Percentiles rank a stretch among this genome's conserved stretches.
phyloP scores from a whole-genome alignment of 2,329 filamentous ascomycete species.

The Colletotrichum sp. region DNA sequence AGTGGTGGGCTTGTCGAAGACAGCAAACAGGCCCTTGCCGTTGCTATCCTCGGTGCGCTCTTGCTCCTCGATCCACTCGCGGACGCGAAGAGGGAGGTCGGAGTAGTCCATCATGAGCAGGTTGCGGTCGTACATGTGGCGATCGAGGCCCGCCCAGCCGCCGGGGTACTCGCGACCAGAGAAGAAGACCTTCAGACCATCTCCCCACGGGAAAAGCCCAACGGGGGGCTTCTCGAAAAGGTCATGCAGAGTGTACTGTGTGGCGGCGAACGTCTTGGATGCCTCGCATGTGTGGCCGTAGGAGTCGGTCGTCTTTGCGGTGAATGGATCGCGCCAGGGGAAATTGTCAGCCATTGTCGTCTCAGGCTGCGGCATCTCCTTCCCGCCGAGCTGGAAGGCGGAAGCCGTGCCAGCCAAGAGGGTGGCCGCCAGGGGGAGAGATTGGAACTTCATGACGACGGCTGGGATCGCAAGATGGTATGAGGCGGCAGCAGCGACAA shows the following conservation, averaged over 20 bases:
- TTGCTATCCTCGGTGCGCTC: constrained; percentile 32
- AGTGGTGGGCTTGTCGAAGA: constrained; percentile 42
- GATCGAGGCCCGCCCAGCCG: constrained; percentile 55
- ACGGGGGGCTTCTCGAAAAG: constrained; percentile 38
- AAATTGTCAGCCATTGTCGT: constrained; percentile 42
- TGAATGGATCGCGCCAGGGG: constrained; percentile 46
- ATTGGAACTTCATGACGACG: neutral
- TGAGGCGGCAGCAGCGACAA: neutral
- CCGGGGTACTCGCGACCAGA: constrained; percentile 50
- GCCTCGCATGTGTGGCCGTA: constrained; percentile 40
- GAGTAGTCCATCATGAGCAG: constrained; percentile 51
- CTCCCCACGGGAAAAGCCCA: constrained; percentile 42
- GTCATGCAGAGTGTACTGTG: constrained; percentile 48
- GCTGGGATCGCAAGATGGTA: neutral
- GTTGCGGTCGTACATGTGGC: constrained; percentile 53
- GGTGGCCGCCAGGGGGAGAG: neutral
- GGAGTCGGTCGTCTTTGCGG: constrained; percentile 21
- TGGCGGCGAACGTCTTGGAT: constrained; percentile 37
- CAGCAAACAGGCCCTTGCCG: constrained; percentile 43
- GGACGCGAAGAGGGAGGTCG: constrained; percentile 45
- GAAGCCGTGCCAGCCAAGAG: constrained; percentile 20
- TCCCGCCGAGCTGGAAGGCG: constrained; percentile 29
- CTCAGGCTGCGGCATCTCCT: constrained; percentile 27
- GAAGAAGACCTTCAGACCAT: constrained; percentile 45
- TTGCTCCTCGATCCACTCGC: constrained; percentile 53